A percentile compares a stretch with the other conserved stretches of the same genome.
These are phyloP conservation scores for Medicago truncatula DNA, from an alignment of 306 rosid genomes.

Conservation along the genomic window DNA sequence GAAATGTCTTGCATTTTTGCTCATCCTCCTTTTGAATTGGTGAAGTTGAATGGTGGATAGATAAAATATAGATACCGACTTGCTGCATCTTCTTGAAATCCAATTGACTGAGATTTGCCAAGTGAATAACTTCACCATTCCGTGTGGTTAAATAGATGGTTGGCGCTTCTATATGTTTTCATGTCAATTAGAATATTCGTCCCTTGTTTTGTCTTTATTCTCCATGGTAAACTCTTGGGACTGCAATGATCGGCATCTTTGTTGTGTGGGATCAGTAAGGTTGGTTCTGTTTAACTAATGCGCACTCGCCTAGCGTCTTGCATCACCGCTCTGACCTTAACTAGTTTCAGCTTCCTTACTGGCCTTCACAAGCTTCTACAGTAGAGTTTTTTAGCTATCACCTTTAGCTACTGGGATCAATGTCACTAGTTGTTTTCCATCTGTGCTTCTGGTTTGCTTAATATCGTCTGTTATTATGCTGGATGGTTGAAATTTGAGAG, in stretches of 20 bases:
- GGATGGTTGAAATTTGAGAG: conserved; percentile 25
- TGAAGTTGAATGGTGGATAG: conserved; percentile 39
- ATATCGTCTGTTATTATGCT: background rate
- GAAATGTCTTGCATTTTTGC: conserved; percentile 15
- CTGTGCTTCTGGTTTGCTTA: conserved; percentile 4
- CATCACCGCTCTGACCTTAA: conserved; percentile 10
- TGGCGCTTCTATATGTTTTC: no score
- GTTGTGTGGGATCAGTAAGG: conserved; percentile 32
- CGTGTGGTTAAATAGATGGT: conserved; percentile 39
- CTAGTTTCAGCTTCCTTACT: conserved; percentile 26
- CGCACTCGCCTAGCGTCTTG: conserved; percentile 9
- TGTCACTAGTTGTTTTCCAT: conserved; percentile 13
- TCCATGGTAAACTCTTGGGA: conserved; percentile 33
- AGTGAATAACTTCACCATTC: conserved; percentile 27
- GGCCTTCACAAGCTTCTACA: conserved; percentile 20
- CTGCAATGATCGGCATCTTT: conserved; percentile 28
- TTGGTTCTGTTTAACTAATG: background rate
- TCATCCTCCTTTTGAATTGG: conserved; percentile 40
- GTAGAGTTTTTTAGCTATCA: conserved; percentile 12
- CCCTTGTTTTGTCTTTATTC: conserved; percentile 18
- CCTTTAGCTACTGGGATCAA: conserved; percentile 15
- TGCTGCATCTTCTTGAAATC: conserved; percentile 46
- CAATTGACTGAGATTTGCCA: conserved; percentile 33
- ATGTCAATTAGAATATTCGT: conserved; percentile 15
- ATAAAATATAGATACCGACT: conserved; percentile 41